A percentile compares a stretch with the other conserved stretches of the same genome.
Evolutionary conservation across 176 grass and related monocot genomes (phyloP).

Genomic region (Oryza rufipogon): DNA sequence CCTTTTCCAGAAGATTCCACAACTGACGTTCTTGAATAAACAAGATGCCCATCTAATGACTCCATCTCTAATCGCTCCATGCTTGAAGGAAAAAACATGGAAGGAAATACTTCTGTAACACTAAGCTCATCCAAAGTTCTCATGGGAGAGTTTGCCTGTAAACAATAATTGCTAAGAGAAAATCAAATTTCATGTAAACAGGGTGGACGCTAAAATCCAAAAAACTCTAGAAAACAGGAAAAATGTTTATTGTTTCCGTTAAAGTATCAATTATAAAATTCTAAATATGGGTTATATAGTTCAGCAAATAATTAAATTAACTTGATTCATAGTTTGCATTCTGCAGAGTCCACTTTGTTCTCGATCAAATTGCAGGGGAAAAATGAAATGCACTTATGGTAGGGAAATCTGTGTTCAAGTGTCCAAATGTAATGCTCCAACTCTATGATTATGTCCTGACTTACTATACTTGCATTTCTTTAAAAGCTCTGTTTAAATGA

Average conservation of each 20-base stretch:
- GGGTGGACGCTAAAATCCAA: conserved; percentile 7
- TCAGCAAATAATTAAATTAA: background rate
- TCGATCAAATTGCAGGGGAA: background rate
- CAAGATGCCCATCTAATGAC: conserved; percentile 56
- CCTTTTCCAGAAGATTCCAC: conserved; percentile 53
- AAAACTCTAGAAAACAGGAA: background rate
- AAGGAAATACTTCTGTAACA: conserved; percentile 84
- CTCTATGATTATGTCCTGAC: background rate
- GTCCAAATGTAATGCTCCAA: conserved; percentile 21
- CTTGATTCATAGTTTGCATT: conserved; percentile 12
- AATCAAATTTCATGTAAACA: conserved; percentile 28
- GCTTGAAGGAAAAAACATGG: conserved; percentile 83
- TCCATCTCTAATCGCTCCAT: conserved; percentile 67
- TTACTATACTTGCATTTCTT: conserved; percentile 32
- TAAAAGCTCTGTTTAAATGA: conserved; percentile 27
- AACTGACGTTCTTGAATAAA: conserved; percentile 53
- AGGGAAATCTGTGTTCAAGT: background rate
- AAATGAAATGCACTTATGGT: background rate
- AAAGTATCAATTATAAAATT: background rate
- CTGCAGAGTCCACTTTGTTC: conserved; percentile 10
- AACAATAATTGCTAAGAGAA: conserved; percentile 32
- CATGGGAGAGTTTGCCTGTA: conserved; percentile 92
- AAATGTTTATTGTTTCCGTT: background rate
- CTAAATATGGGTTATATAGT: background rate
- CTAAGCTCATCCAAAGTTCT: conserved; percentile 89